These are phyloP conservation scores for Venustampulla echinocandica DNA, from an alignment of 495 filamentous ascomycete species.

Conservation along the genomic window DNA sequence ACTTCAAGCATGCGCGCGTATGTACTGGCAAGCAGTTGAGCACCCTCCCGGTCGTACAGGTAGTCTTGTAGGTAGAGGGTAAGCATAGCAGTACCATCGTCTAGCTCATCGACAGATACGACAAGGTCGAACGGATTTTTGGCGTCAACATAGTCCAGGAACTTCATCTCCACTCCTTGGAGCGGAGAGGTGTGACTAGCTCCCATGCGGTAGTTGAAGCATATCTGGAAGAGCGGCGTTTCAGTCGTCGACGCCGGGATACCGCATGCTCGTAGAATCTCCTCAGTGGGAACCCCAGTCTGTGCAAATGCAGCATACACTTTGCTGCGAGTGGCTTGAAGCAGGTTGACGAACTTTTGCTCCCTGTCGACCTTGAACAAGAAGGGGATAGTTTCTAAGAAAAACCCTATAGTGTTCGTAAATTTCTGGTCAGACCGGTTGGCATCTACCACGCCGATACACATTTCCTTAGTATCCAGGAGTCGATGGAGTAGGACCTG, in stretches of 20 bases:
- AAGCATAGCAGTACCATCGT: background rate
- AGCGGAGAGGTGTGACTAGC: conserved; percentile 6
- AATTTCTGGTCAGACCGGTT: conserved; percentile 21
- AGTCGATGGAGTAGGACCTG: conserved; percentile 10
- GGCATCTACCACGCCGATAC: conserved; percentile 33
- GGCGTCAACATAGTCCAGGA: too few species aligned
- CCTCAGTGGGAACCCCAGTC: conserved; percentile 37
- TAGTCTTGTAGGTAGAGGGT: background rate
- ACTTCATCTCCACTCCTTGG: background rate
- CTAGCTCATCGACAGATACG: background rate
- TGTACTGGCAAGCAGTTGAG: background rate
- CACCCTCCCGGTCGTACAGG: background rate
- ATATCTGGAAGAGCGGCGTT: conserved; percentile 30
- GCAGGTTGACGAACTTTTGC: conserved; percentile 8
- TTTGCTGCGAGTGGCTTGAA: conserved; percentile 1
- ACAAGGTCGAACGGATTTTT: background rate
- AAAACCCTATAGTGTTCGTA: conserved; percentile 16
- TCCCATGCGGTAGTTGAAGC: conserved; percentile 30
- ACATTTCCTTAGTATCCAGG: conserved; percentile 23
- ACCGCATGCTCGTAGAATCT: conserved; percentile 27
- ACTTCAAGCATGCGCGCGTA: background rate
- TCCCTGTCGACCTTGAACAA: conserved; percentile 5
- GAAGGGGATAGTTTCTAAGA: conserved; percentile 20
- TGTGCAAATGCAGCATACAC: conserved; percentile 5
- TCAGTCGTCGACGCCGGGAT: conserved; percentile 12